Evolutionary conservation across 495 filamentous ascomycete species (phyloP).

Genomic region (Acidomyces sp.): DNA sequence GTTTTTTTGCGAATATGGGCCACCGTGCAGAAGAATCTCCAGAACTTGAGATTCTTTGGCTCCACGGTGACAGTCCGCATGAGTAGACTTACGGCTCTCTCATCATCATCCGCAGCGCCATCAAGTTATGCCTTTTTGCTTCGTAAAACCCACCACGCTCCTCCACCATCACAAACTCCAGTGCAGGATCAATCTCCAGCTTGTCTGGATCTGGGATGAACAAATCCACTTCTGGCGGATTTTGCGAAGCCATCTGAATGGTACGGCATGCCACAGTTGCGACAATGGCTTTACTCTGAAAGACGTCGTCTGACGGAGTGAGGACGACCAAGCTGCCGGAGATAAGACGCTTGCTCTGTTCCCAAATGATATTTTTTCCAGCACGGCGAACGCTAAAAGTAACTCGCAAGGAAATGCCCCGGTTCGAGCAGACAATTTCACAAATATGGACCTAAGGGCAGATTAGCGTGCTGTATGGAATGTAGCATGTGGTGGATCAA

Average conservation of each 20-base stretch:
- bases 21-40: too few relatives aligned
- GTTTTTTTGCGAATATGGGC: too few relatives aligned
- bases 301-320: slow-evolving; percentile 49
- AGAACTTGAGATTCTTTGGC: too few relatives aligned
- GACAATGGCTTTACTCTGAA: slow-evolving; percentile 52
- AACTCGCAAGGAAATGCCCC: slow-evolving; percentile 53
- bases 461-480: not conserved
- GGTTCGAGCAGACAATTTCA: slow-evolving; percentile 45
- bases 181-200: slow-evolving; percentile 51
- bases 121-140: slow-evolving; percentile 54
- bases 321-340: slow-evolving; percentile 60
- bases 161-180: slow-evolving; percentile 70
- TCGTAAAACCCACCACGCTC: slow-evolving; percentile 60
- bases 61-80: too few relatives aligned
- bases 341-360: slow-evolving; percentile 58
- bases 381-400: slow-evolving; percentile 57
- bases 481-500: not conserved
- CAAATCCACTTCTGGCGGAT: slow-evolving; percentile 63
- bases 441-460: slow-evolving; percentile 48
- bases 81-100: slow-evolving; percentile 45
- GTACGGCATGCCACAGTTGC: slow-evolving; percentile 64
- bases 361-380: slow-evolving; percentile 61
- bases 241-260: slow-evolving; percentile 42
- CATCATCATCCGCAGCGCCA: slow-evolving; percentile 59
- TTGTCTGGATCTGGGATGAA: slow-evolving; percentile 52